Percentiles rank a stretch among this genome's conserved stretches.
phyloP scores from a whole-genome alignment of 805 yeast species.

The Clavispora santaluciae region DNA sequence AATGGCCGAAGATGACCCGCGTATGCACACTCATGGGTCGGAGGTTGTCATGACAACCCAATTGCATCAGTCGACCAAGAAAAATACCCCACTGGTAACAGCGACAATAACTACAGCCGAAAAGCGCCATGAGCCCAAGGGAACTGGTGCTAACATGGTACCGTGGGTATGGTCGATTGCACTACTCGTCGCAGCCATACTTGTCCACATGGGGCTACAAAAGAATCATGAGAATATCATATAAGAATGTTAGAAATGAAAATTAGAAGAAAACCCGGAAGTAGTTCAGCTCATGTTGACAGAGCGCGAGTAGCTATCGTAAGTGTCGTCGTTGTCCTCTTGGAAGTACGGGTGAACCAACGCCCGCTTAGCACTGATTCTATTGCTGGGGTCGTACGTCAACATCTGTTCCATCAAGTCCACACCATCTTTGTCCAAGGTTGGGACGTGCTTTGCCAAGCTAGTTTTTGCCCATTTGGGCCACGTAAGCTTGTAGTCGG shows the following conservation, averaged over 20 bases:
- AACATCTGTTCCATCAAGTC: conserved; percentile 76
- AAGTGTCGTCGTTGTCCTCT: conserved; percentile 37
- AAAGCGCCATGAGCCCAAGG: neutral
- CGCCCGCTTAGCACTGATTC: conserved; percentile 94
- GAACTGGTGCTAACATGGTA: neutral
- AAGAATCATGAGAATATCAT: neutral
- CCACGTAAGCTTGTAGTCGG: conserved; percentile 90
- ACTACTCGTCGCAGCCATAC: neutral
- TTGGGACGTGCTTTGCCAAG: conserved; percentile 68
- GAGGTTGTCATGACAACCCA: no score
- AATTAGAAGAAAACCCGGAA: neutral
- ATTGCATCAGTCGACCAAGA: no score
- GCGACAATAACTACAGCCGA: neutral
- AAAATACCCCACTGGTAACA: no score
- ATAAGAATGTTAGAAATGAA: neutral
- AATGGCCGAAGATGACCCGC: no score
- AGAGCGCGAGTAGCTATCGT: conserved; percentile 32
- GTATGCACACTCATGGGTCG: no score
- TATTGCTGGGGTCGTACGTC: conserved; percentile 86
- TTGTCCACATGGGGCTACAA: neutral
- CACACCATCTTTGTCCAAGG: conserved; percentile 76
- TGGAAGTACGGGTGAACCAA: conserved; percentile 82
- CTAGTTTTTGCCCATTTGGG: conserved; percentile 83
- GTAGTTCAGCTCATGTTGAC: conserved; percentile 34
- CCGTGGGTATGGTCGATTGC: neutral